Evolutionary conservation across 2,329 filamentous ascomycete species (phyloP).

Genomic region (Colletotrichum spaethianum): DNA sequence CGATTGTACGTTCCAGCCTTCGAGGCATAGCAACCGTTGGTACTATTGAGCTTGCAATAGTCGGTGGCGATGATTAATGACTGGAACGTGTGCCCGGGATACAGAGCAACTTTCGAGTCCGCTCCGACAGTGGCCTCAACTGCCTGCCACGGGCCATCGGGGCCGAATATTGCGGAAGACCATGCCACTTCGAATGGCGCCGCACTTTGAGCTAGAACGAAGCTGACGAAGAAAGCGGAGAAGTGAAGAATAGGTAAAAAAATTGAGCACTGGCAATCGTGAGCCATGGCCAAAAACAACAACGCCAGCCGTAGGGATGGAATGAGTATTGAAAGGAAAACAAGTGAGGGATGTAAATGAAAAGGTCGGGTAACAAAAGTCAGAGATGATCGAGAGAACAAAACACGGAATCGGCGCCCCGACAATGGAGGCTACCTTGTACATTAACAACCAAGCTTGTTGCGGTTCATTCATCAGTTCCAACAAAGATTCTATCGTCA

Average conservation of each 20-base stretch:
- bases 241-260: not conserved
- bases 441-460: not conserved
- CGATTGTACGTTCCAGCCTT: slow-evolving; percentile 48
- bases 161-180: slow-evolving; percentile 49
- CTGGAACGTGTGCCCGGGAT: slow-evolving; percentile 48
- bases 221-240: not conserved
- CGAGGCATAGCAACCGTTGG: slow-evolving; percentile 45
- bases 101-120: slow-evolving; percentile 47
- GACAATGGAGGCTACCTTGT: not conserved
- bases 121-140: slow-evolving; percentile 46
- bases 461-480: not conserved
- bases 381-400: not conserved
- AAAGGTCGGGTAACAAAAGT: not conserved
- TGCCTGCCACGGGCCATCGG: slow-evolving; percentile 54
- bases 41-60: slow-evolving; percentile 47
- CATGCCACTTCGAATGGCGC: slow-evolving; percentile 45
- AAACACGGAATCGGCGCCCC: not conserved
- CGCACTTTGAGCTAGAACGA: not conserved
- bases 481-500: not conserved
- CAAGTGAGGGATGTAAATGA: no score
- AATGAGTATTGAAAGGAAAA: no score
- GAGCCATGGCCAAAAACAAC: not conserved
- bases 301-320: no score
- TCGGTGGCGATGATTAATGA: slow-evolving; percentile 47
- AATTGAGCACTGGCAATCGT: not conserved